These are phyloP conservation scores for Pichia rugopelliculosa DNA, from an alignment of 805 yeast genomes.

Conservation along the genomic window DNA sequence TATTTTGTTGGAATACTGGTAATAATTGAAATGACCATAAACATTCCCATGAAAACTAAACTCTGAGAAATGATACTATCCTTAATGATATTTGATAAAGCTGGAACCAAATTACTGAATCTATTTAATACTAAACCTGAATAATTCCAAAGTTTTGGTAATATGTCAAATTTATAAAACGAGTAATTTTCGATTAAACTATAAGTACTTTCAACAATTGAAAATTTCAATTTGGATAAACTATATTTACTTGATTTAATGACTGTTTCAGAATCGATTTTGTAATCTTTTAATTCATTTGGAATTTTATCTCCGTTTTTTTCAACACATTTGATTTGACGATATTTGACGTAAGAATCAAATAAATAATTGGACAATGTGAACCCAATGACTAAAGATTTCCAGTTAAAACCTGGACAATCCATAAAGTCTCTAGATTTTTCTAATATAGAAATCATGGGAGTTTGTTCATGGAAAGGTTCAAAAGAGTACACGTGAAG, in stretches of 20 bases:
- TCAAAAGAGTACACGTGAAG: neutral
- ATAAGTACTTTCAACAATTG: constrained; percentile 46
- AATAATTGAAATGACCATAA: constrained; percentile 44
- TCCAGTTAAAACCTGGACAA: constrained; percentile 72
- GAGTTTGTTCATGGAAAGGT: neutral
- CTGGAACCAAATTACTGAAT: constrained; percentile 19
- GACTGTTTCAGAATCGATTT: constrained; percentile 63
- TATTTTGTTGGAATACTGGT: constrained; percentile 61
- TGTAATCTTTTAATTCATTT: constrained; percentile 44
- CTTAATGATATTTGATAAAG: constrained; percentile 21
- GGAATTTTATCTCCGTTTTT: constrained; percentile 48
- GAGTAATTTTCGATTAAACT: constrained; percentile 49
- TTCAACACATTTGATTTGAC: constrained; percentile 64
- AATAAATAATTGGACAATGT: constrained; percentile 68
- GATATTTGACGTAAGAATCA: constrained; percentile 62
- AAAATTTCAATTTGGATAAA: constrained; percentile 67
- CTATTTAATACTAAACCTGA: constrained; percentile 18
- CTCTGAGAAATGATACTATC: constrained; percentile 64
- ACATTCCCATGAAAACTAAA: constrained; percentile 50
- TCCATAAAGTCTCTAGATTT: constrained; percentile 49
- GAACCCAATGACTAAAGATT: constrained; percentile 62
- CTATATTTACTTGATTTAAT: constrained; percentile 72
- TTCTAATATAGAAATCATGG: constrained; percentile 26
- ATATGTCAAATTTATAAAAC: constrained; percentile 50
- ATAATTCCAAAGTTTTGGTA: constrained; percentile 54